Evolutionary conservation across 441 rosid genomes (phyloP), one percentile per base, ranked within the genome.

Genomic region (Gossypium trilobum): DNA sequence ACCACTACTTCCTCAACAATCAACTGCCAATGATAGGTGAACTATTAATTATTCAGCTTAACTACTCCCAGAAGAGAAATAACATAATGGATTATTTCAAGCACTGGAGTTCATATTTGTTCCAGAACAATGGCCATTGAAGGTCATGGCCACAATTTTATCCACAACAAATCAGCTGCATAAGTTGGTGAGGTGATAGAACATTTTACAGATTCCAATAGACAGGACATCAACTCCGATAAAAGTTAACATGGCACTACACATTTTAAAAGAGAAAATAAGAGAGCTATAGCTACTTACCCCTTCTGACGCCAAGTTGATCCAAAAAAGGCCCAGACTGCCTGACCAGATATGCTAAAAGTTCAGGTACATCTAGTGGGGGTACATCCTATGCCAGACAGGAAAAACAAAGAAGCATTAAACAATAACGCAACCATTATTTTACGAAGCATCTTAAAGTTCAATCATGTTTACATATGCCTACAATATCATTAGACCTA

Each of bases 271-370:
- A 73, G 52, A 74, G 39, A 46, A 68, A 51, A 10, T 1, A 9
- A 44, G 55, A 71, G 68, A 70, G 55, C 67, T 50, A 23, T 10
- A 13, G 29, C 36, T 46, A 68, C 85, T 82, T 81, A 77, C 97
- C 98, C 79, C 78, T 89, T 78, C 88, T 84, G 39, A 91, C 86
- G 42, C 97, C 97, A 74, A 94, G 85, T 74, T 94, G 97, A 83
- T 94, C 97, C 78, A 94, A 81, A 84, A 91, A 86, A 19, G 97
- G 93, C 70, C 78, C 97, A 31, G 97, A 91, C 67, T 90, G 97
- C 75, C 92, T 87, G 76, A 90, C 97, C 85, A 94, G 83, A 83
- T 81, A 85, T 63, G 97, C 98, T 67, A 94, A 79, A 73, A 94
- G 96, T 78, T 94, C 98, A 6, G 97, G 84, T 13, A 88, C 90